These are phyloP conservation scores for Hysterangium stoloniferum DNA, from an alignment of 768 basidiomycete species.

Conservation along the genomic window DNA sequence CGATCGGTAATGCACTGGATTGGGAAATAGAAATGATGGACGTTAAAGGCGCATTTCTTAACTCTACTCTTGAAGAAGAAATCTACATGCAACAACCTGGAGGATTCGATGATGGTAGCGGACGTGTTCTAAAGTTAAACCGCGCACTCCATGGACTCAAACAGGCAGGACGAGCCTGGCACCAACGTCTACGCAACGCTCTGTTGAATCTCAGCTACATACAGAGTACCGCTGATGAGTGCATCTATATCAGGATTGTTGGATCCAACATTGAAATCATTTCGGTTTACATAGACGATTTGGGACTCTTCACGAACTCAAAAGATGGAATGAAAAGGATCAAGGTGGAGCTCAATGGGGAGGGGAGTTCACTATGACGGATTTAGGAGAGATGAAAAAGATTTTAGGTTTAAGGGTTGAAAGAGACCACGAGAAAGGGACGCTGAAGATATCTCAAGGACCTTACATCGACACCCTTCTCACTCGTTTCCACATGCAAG, in stretches of 20 bases:
- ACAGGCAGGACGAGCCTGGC: constrained; percentile 25
- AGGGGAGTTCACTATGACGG: constrained; percentile 28
- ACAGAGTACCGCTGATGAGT: constrained; percentile 16
- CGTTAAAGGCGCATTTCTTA: constrained; percentile 23
- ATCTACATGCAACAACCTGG: constrained; percentile 26
- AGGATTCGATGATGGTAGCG: constrained; percentile 14
- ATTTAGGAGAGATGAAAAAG: constrained; percentile 25
- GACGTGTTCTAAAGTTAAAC: constrained; percentile 16
- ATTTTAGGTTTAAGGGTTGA: constrained; percentile 31
- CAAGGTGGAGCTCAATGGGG: constrained; percentile 11
- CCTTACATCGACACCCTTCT: constrained; percentile 12
- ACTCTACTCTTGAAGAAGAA: constrained; percentile 25
- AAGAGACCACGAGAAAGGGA: constrained; percentile 13
- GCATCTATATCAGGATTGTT: constrained; percentile 16
- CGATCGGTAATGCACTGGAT: constrained; percentile 19
- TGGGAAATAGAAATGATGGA: constrained; percentile 26
- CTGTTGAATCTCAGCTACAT: constrained; percentile 20
- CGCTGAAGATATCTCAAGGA: constrained; percentile 8
- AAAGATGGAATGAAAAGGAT: constrained; percentile 1
- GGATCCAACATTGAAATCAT: constrained; percentile 15
- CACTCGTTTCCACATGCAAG: constrained; percentile 5
- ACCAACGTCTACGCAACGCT: constrained; percentile 19
- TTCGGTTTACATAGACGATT: constrained; percentile 25
- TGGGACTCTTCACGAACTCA: constrained; percentile 16
- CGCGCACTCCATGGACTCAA: constrained; percentile 25